Base-by-base conservation (phyloP, 148 eudicot species). In the Vaccinium myrtillus region DNA sequence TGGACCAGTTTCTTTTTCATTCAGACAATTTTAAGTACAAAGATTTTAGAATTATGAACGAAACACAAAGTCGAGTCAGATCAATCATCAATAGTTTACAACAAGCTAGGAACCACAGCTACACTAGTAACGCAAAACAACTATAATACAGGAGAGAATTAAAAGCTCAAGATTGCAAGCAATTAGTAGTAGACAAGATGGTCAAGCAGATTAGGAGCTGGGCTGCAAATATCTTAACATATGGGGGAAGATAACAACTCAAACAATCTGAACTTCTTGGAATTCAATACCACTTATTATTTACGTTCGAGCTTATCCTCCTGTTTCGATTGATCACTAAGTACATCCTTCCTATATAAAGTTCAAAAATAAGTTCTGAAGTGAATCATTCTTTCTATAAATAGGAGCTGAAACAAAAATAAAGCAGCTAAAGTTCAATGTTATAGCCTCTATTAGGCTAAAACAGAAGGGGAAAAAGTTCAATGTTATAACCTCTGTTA, bases 381-480 rank as follows among this genome's bases (percentile, higher is more conserved):
- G 13, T 10, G 3, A 8, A 18, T 50, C 21, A 51, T 39, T 54
- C 39, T 77, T 50, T 51, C 61, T 51, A 51, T 51, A 23, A 54
- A 25, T 25, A 5, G 30, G 39, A 43, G 16, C 53, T 21, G 53
- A 11, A 76, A 76, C 14, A 5, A 51, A 51, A 50, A n/a, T 13
- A 51, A n/a, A 77, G 80, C 59, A 77, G 9, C 21, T 77, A 6
- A 77, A 50, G 61, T 77, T 50, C 80, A 77, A 77, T 25, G 58
- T 27, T 53, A 12, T 77, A 51, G 13, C 18, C 80, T 46, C 61
- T 50, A 7, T 50, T 19, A 5, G 70, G 36, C 58, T 14, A 50
- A 50, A 77, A 23, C 39, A 51, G 9, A 51, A 25, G 30, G 71
- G 75, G 48, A 4, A 43, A 43, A 43, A 43, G 46, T 43, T 43